These are phyloP conservation scores for Aspergillus diversus DNA, from an alignment of 495 filamentous ascomycete genomes.

Conservation along the genomic window DNA sequence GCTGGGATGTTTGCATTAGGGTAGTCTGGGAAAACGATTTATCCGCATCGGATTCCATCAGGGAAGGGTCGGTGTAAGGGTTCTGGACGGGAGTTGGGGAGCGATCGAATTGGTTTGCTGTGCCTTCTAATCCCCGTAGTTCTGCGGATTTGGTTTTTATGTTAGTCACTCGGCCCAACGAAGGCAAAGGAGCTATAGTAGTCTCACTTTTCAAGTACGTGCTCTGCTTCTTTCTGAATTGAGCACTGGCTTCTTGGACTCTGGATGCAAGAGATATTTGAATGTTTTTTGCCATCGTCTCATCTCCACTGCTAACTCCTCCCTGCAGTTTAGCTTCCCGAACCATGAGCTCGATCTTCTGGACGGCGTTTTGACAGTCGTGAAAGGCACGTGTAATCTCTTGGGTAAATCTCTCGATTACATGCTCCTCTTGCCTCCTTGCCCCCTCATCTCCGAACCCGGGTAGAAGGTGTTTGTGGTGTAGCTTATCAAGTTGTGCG, in stretches of 20 bases:
- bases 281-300: conserved; percentile 95
- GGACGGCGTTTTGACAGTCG: conserved; percentile 83
- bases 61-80: conserved; percentile 74
- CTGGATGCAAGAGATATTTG: conserved; percentile 84
- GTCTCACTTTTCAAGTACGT: conserved; percentile 87
- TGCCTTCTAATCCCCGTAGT: conserved; percentile 76
- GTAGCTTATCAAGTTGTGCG: conserved; percentile 82
- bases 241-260: conserved; percentile 90
- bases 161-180: conserved; percentile 16
- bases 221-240: conserved; percentile 95
- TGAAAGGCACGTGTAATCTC: conserved; percentile 89
- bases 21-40: conserved; percentile 89
- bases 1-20: conserved; percentile 73
- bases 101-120: conserved; percentile 63
- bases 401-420: conserved; percentile 89
- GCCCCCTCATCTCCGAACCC: conserved; percentile 95
- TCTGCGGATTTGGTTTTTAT: conserved; percentile 52
- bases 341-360: conserved; percentile 84
- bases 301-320: conserved; percentile 75
- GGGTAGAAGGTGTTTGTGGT: conserved; percentile 95
- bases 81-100: conserved; percentile 66
- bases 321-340: conserved; percentile 70
- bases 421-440: conserved; percentile 77
- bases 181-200: background rate
- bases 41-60: conserved; percentile 89